Base-by-base conservation (phyloP, 169 alveolate genomes). In the Cryptosporidium viatorum region DNA sequence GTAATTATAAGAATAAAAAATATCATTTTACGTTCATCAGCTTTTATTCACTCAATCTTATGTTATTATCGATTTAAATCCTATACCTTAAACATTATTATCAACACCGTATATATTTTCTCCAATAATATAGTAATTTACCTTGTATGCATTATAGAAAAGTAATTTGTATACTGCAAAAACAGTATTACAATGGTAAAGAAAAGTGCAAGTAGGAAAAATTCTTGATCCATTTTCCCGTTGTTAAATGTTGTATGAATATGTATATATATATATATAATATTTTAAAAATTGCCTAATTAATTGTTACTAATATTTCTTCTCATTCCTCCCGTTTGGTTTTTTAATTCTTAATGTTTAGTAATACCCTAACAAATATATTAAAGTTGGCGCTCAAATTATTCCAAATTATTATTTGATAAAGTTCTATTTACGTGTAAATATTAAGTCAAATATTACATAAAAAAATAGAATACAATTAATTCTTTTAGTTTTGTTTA, bases 111-210 rank as follows among this genome's bases (percentile, higher is more conserved):
- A 55, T 5, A 23, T 55, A 55, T 55, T 55, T 55, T 55, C 67
- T 10, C 39, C 39, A 55, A n/a, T n/a, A n/a, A 12, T 55, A 21
- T 0, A 69, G 21, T 26, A 71, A 71, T 51, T 71, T 71, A 71
- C 85, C 85, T 71, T 43, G 85, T 71, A 71, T 71, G 85, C 85
- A 71, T 71, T 29, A 71, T 48, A 18, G 85, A 71, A 51, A 71
- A 71, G 48, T 50, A 71, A 26, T 71, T 12, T 2, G 85, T 71
- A 50, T 71, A 50, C 26, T 71, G 85, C 48, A 71, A 16, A 71
- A 51, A 43, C 39, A 51, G n/a, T 50, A 71, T 43, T 29, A 71
- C 69, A 31, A 14, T 0, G 26, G 50, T 1, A 71, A 71, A 71
- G 14, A 71, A 18, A 21, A 71, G 69, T 21, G 33, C 39, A 31